phyloP scores from a whole-genome alignment of 2,329 filamentous ascomycete species.

The Colletotrichum sp. region DNA sequence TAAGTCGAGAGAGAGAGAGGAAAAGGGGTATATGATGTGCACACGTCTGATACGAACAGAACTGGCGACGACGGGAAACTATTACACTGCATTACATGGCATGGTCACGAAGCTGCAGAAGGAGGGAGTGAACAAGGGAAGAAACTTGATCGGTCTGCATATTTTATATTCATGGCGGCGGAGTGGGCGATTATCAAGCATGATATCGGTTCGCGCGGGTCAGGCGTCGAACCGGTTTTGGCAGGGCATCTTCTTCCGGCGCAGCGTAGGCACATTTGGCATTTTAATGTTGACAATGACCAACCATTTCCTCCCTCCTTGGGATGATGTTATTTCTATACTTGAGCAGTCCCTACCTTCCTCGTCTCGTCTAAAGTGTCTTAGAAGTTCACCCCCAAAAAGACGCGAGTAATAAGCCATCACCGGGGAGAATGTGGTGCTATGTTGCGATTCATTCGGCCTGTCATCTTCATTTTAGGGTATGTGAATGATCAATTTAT shows the following conservation, averaged over 20 bases:
- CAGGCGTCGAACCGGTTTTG: background rate
- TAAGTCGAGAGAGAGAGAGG: conserved; percentile 24
- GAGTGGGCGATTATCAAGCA: background rate
- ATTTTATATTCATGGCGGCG: background rate
- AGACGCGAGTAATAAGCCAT: background rate
- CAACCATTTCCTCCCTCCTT: background rate
- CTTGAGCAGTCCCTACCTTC: background rate
- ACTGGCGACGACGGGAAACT: background rate
- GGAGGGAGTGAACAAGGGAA: background rate
- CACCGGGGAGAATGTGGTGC: background rate
- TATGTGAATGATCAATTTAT: background rate
- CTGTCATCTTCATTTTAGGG: background rate
- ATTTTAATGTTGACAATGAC: conserved; percentile 1
- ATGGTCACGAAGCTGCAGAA: background rate
- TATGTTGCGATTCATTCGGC: background rate
- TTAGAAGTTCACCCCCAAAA: background rate
- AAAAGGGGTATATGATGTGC: background rate
- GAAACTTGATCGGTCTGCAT: background rate
- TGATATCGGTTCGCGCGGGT: background rate
- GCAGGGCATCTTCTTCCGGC: background rate
- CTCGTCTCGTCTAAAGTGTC: background rate
- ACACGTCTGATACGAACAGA: background rate
- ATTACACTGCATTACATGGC: background rate
- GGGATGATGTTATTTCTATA: background rate
- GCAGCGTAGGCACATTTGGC: background rate